These are phyloP conservation scores for Diutina rugosa DNA, from an alignment of 1,139 yeast genomes.

Conservation along the genomic window DNA sequence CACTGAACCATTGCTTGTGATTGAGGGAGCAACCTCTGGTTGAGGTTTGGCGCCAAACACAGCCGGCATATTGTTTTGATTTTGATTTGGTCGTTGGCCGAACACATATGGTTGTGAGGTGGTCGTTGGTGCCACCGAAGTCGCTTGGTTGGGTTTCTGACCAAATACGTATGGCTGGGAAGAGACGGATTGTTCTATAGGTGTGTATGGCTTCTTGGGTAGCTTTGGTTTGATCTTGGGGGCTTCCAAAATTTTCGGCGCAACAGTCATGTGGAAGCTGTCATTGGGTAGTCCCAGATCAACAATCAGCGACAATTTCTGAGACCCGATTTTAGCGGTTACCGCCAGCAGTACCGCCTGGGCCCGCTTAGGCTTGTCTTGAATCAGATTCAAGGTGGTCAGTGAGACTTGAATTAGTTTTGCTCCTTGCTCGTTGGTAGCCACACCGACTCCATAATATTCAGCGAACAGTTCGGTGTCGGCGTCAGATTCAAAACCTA, in stretches of 20 bases:
- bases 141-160: not conserved
- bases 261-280: conserved; percentile 10
- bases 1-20: not conserved
- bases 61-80: not conserved
- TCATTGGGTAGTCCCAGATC: conserved; percentile 25
- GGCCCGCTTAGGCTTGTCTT: conserved; percentile 35
- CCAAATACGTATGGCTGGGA: not conserved
- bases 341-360: conserved; percentile 47
- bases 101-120: not conserved
- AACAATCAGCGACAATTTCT: conserved; percentile 18
- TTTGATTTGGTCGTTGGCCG: not conserved
- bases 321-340: conserved; percentile 30
- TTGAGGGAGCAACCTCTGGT: not conserved
- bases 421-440: conserved; percentile 23
- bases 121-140: not conserved
- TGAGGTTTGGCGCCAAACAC: not conserved
- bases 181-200: not conserved
- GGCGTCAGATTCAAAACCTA: conserved; percentile 54
- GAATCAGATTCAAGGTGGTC: conserved; percentile 28
- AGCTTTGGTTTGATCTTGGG: not conserved
- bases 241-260: not conserved
- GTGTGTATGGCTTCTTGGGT: not conserved
- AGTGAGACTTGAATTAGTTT: conserved; percentile 40
- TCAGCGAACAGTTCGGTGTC: conserved; percentile 45
- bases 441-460: conserved; percentile 49